Evolutionary conservation across 1,284 basidiomycete species (phyloP).

Genomic region (Moesziomyces aphidis): DNA sequence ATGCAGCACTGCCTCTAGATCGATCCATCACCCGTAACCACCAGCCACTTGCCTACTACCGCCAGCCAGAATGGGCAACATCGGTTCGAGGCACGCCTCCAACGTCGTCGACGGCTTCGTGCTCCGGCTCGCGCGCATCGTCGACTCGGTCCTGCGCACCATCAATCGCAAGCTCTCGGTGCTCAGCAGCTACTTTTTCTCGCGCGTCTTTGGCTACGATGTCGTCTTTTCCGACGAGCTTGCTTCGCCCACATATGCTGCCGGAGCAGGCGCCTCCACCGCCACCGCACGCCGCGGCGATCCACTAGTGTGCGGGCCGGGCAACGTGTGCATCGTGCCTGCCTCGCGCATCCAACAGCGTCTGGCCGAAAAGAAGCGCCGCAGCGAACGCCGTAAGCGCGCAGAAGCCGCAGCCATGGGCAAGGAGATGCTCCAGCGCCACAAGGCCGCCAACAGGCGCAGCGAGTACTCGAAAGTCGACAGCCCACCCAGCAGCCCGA

Average conservation of each 20-base stretch:
- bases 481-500: constrained; percentile 5
- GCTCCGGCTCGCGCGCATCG: constrained; percentile 17
- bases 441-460: constrained; percentile 1
- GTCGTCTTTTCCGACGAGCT: constrained; percentile 22
- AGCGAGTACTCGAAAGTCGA: constrained; percentile 4
- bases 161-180: constrained; percentile 33
- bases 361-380: constrained; percentile 23
- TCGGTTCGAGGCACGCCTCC: constrained; percentile 12
- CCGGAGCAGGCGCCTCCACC: neutral
- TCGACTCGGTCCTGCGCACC: constrained; percentile 24
- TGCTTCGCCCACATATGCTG: neutral
- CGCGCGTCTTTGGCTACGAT: constrained; percentile 34
- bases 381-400: constrained; percentile 32
- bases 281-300: neutral
- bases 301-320: constrained; percentile 21
- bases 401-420: constrained; percentile 41
- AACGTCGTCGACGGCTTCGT: constrained; percentile 27
- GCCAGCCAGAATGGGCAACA: constrained; percentile 24
- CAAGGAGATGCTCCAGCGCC: constrained; percentile 2
- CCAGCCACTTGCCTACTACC: neutral
- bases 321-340: constrained; percentile 38
- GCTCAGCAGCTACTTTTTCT: constrained; percentile 21
- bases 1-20: constrained; percentile 1
- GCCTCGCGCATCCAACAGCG: constrained; percentile 14
- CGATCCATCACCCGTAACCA: neutral